Evolutionary conservation across 495 filamentous ascomycete genomes (phyloP).

Genomic region (Apiosordaria backusii): DNA sequence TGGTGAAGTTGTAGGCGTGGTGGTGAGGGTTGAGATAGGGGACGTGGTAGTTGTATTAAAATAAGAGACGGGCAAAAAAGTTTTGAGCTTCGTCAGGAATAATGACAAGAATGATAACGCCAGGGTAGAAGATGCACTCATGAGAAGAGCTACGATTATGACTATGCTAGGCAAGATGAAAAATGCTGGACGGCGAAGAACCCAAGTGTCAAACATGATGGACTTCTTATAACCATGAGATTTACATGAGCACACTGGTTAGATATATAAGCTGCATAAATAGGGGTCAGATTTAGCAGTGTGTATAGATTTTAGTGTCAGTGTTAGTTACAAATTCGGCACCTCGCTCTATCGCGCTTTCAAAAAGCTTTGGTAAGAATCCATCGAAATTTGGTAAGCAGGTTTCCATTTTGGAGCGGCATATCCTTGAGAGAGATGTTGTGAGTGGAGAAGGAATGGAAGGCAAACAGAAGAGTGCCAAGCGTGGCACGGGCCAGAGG

Average conservation of each 20-base stretch:
- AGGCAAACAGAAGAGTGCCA: neutral
- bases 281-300: neutral
- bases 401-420: neutral
- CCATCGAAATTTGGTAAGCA: slow-evolving; percentile 3
- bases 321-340: neutral
- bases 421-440: neutral
- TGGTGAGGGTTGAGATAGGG: slow-evolving; percentile 10
- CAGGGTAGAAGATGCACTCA: slow-evolving; percentile 7
- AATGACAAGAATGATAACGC: slow-evolving; percentile 4
- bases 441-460: neutral
- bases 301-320: neutral
- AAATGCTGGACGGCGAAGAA: slow-evolving; percentile 9
- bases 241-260: neutral
- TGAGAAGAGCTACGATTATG: slow-evolving; percentile 17
- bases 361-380: slow-evolving; percentile 10
- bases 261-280: neutral
- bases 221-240: neutral
- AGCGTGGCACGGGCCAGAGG: neutral
- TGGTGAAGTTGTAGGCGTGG: slow-evolving; percentile 9
- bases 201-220: slow-evolving; percentile 10
- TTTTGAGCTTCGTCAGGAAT: slow-evolving; percentile 13
- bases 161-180: slow-evolving; percentile 9
- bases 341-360: neutral
- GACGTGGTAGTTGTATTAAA: neutral
- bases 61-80: slow-evolving; percentile 7